Percentiles rank a stretch among this genome's conserved stretches.
These are phyloP conservation scores for Hirschioporus abietinus DNA, from an alignment of 768 basidiomycete genomes.

Conservation along the genomic window DNA sequence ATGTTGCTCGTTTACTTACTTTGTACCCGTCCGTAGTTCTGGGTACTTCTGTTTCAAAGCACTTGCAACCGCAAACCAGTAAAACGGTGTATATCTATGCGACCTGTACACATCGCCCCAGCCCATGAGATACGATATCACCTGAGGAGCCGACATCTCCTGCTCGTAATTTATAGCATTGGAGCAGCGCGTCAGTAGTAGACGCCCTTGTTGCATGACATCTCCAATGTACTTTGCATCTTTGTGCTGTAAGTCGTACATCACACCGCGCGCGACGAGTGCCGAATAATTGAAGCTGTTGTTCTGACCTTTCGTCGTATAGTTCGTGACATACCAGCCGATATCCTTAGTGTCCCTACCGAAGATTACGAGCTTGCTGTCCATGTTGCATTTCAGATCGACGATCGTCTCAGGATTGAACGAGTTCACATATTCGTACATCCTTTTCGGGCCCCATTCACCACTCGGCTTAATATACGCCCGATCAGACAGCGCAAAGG, in stretches of 20 bases:
- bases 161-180: slow-evolving; percentile 32
- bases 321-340: slow-evolving; percentile 30
- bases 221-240: slow-evolving; percentile 5
- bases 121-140: slow-evolving; percentile 38
- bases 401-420: slow-evolving; percentile 23
- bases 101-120: slow-evolving; percentile 35
- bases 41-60: slow-evolving; percentile 21
- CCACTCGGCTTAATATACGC: slow-evolving; percentile 16
- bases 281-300: slow-evolving; percentile 31
- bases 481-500: slow-evolving; percentile 12
- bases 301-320: slow-evolving; percentile 32
- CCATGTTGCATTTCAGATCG: slow-evolving; percentile 32
- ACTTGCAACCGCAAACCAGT: slow-evolving; percentile 26
- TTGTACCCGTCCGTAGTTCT: slow-evolving; percentile 10
- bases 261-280: slow-evolving; percentile 25
- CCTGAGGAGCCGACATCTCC: slow-evolving; percentile 33
- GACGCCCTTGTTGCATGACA: slow-evolving; percentile 21
- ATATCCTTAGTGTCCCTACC: slow-evolving; percentile 28
- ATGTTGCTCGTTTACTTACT: not conserved
- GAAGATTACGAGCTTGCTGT: slow-evolving; percentile 35
- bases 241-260: slow-evolving; percentile 20
- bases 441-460: slow-evolving; percentile 14
- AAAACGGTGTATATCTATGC: slow-evolving; percentile 31
- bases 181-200: slow-evolving; percentile 27
- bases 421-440: slow-evolving; percentile 16